Evolutionary conservation across 345 rosid genomes (phyloP).

Genomic region (Carallia brachiata): DNA sequence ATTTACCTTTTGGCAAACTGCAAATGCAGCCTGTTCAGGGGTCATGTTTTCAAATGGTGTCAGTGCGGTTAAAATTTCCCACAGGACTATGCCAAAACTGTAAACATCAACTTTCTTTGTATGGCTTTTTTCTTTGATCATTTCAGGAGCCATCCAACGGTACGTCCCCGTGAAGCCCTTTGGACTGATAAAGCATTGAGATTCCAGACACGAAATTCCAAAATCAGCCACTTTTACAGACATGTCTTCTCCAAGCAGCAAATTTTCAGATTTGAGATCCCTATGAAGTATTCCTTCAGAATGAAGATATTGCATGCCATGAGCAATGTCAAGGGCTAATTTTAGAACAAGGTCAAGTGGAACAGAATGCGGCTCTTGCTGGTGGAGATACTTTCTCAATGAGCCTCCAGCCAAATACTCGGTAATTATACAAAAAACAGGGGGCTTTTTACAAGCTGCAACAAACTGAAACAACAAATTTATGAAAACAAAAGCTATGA

Average conservation of each 20-base stretch:
- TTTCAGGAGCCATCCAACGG: conserved; percentile 91
- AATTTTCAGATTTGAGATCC: conserved; percentile 79
- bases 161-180: conserved; percentile 77
- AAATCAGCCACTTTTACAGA: conserved; percentile 72
- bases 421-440: conserved; percentile 35
- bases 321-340: conserved; percentile 68
- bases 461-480: conserved; percentile 33
- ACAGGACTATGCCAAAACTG: conserved; percentile 74
- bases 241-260: conserved; percentile 67
- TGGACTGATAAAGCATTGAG: conserved; percentile 52
- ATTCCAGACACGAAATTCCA: conserved; percentile 71
- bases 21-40: conserved; percentile 82
- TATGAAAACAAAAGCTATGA: conserved; percentile 6
- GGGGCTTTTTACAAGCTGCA: conserved; percentile 36
- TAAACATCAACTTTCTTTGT: conserved; percentile 80
- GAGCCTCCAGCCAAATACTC: conserved; percentile 36
- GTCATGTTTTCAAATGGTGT: conserved; percentile 75
- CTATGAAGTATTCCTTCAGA: conserved; percentile 66
- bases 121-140: conserved; percentile 71
- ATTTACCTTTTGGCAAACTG: conserved; percentile 76
- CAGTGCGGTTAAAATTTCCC: conserved; percentile 75
- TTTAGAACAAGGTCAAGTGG: conserved; percentile 58
- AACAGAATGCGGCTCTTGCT: conserved; percentile 65
- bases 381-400: conserved; percentile 63
- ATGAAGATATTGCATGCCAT: conserved; percentile 74